Evolutionary conservation across 371 early-diverging fungal genomes (phyloP), one percentile per base, ranked within the genome.

Genomic region (Saksenaea oblongispora): DNA sequence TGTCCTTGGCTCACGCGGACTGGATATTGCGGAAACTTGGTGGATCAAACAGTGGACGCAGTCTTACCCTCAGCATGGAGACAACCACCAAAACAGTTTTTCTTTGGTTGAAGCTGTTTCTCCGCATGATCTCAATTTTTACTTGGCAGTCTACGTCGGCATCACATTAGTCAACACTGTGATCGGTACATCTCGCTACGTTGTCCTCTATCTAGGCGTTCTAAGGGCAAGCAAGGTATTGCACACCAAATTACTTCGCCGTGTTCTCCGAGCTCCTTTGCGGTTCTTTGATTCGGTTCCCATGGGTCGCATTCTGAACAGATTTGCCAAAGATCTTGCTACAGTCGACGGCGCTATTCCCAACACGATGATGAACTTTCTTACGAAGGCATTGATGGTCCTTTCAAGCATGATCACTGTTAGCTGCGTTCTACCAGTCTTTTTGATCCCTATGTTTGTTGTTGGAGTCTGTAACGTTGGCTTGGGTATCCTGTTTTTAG

Each of bases 251-350:
- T 69, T 87, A 3, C 61, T 91, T 44, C 62, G 61, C 5, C 67
- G 83, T 1, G 73, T 90, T 11, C 62, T 90, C 39, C 78, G 74
- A 5, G 88, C 91, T 7, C 83, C 79, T 24, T 74, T 93, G 54
- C 78, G 88, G n/a, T 94, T 94, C 75, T 94, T 93, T 68, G 95
- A 95, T 55, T 84, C 79, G 26, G 94, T 94, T 22, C 96, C 96
- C 3, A 69, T 94, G 9, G 95, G 95, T 8, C 86, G 94, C 11
- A 88, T 95, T 51, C 64, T 93, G 69, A 92, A 91, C 69, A 79
- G 95, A 17, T 94, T 95, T 26, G 54, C 64, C 24, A 66, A 66
- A n/a, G 81, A 80, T 37, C 72, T 80, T 31, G 76, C 76, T 18
- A 72, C 76, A 0, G 71, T 80, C 39, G 81, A 80, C 31, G 72